Conservation (phyloP, 352 stramenopile species). For the Globisporangium spinosum region DNA sequence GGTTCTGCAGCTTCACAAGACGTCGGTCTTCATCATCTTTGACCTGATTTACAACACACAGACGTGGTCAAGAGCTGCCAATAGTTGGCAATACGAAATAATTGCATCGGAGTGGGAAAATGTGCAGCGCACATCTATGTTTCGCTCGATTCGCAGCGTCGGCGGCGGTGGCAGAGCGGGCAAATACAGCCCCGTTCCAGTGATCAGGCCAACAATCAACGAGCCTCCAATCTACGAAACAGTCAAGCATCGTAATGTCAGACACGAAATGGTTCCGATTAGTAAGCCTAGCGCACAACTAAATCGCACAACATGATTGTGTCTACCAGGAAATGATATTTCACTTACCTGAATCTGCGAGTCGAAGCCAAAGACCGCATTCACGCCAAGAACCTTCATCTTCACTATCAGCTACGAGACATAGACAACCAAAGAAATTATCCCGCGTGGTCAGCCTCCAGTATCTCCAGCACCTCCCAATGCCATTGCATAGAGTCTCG, state of each 20-base stretch:
- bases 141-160: conserved; percentile 91
- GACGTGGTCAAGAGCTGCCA: background rate
- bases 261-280: background rate
- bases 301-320: too few species aligned
- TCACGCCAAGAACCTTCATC: conserved; percentile 93
- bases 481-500: background rate
- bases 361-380: conserved; percentile 94
- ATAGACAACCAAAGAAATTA: background rate
- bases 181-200: conserved; percentile 89
- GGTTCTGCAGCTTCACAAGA: conserved; percentile 90
- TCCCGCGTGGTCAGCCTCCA: background rate
- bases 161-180: conserved; percentile 93
- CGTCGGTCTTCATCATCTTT: conserved; percentile 93
- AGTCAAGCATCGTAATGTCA: background rate
- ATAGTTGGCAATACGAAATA: background rate
- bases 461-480: background rate
- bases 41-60: conserved; percentile 32
- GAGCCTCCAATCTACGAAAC: conserved; percentile 68
- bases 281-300: background rate
- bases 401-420: conserved; percentile 70
- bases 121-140: conserved; percentile 80
- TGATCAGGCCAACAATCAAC: conserved; percentile 89
- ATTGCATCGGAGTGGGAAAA: background rate
- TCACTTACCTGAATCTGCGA: conserved; percentile 81
- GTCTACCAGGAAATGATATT: too few species aligned